phyloP scores from a whole-genome alignment of 2,329 filamentous ascomycete species.

The Westerdykella sp. region DNA sequence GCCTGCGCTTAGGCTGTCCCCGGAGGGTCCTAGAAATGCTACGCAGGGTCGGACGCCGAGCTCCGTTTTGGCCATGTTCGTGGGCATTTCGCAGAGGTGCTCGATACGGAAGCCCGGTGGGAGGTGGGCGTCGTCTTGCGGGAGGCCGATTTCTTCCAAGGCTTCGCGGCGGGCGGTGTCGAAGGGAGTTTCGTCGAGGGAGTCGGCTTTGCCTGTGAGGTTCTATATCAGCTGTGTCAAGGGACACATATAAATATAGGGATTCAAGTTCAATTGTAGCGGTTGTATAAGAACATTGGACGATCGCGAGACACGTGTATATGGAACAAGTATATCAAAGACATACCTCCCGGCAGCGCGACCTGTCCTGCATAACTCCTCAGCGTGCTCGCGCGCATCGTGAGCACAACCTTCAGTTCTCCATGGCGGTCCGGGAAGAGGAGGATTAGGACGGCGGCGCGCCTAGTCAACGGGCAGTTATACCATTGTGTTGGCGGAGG shows the following conservation, averaged over 20 bases:
- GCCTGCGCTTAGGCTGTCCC: not conserved
- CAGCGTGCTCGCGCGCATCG: conserved; percentile 54
- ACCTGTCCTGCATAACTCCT: conserved; percentile 66
- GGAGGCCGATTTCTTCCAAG: conserved; percentile 86
- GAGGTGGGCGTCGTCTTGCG: conserved; percentile 61
- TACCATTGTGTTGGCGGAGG: conserved; percentile 54
- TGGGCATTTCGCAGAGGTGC: conserved; percentile 75
- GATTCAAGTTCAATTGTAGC: not conserved
- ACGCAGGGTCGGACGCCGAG: conserved; percentile 47
- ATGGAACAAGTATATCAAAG: conserved; percentile 15
- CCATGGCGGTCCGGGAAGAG: conserved; percentile 79
- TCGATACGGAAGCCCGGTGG: conserved; percentile 77
- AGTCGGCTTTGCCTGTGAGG: conserved; percentile 49
- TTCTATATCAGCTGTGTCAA: not conserved
- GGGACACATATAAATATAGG: not conserved
- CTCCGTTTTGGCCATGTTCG: conserved; percentile 47
- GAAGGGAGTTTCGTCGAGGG: conserved; percentile 53
- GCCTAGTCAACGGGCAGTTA: conserved; percentile 53
- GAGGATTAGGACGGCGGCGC: conserved; percentile 81
- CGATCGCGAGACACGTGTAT: not conserved
- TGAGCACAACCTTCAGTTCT: conserved; percentile 63
- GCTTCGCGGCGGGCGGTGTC: conserved; percentile 86
- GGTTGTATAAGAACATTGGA: not conserved
- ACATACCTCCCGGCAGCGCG: conserved; percentile 72
- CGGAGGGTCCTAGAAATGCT: conserved; percentile 53